Evolutionary conservation across 495 filamentous ascomycete genomes (phyloP).

Genomic region (Durotheca rogersii): DNA sequence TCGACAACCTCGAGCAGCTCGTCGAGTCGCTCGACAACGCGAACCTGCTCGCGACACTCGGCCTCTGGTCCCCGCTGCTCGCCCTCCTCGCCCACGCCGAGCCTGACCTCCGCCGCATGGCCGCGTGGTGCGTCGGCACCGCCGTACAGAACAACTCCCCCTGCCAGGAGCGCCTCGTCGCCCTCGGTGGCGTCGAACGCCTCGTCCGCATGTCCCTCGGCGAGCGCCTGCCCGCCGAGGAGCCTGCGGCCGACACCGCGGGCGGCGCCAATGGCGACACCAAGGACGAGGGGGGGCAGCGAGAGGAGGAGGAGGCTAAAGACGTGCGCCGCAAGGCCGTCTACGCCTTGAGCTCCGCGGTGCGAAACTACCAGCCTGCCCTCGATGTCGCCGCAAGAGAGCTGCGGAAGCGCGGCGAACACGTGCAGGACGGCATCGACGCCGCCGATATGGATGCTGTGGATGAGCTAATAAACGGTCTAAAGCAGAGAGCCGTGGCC

Average conservation of each 20-base stretch:
- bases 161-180: constrained; percentile 74
- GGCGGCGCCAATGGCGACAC: constrained; percentile 2
- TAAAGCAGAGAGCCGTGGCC: constrained; percentile 55
- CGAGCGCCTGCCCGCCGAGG: constrained; percentile 34
- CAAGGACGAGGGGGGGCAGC: constrained; percentile 2
- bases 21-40: constrained; percentile 93
- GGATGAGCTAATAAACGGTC: constrained; percentile 66
- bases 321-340: constrained; percentile 80
- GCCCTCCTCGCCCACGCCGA: constrained; percentile 65
- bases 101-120: constrained; percentile 69
- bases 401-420: constrained; percentile 53
- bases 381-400: constrained; percentile 62
- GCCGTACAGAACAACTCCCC: constrained; percentile 94
- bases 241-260: no score
- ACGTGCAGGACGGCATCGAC: constrained; percentile 54
- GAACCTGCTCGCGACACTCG: constrained; percentile 78
- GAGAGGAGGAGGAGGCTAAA: constrained; percentile 55
- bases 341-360: constrained; percentile 77
- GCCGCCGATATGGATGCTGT: constrained; percentile 82
- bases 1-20: constrained; percentile 94
- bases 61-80: constrained; percentile 79
- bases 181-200: constrained; percentile 65
- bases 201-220: constrained; percentile 62
- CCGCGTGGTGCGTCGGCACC: constrained; percentile 89
- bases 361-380: constrained; percentile 83